phyloP scores from a whole-genome alignment of 2,329 filamentous ascomycete genomes.

The Trichocomaceae sp. region DNA sequence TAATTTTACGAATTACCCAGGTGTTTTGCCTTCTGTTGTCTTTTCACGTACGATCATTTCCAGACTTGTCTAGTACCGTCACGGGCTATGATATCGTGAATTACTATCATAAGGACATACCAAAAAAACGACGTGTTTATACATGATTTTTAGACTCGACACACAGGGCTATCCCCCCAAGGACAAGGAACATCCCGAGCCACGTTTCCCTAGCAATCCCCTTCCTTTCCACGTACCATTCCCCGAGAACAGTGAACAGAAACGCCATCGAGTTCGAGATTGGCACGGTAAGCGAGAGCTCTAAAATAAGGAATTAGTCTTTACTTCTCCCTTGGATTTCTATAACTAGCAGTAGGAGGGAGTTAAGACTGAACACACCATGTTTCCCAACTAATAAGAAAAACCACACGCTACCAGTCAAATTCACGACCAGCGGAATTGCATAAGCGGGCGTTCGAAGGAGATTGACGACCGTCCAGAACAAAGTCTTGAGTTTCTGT shows the following conservation, averaged over 20 bases:
- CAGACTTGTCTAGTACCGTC: too few relatives aligned
- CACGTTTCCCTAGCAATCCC: slow-evolving; percentile 81
- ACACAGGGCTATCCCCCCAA: slow-evolving; percentile 75
- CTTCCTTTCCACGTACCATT: slow-evolving; percentile 92
- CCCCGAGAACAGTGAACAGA: slow-evolving; percentile 88
- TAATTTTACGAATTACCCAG: not conserved
- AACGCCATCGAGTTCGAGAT: slow-evolving; percentile 94
- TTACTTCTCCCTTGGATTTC: not conserved
- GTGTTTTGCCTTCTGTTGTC: too few relatives aligned
- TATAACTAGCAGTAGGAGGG: not conserved
- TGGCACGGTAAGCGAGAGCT: slow-evolving; percentile 86
- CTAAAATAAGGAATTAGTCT: slow-evolving; percentile 40
- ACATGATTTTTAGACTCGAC: slow-evolving; percentile 50
- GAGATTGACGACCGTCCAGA: slow-evolving; percentile 72
- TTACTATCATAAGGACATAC: not conserved
- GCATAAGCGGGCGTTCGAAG: slow-evolving; percentile 77
- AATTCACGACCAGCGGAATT: slow-evolving; percentile 73
- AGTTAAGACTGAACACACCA: slow-evolving; percentile 55
- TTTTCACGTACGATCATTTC: too few relatives aligned
- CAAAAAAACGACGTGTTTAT: not conserved
- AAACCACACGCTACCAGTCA: slow-evolving; percentile 95
- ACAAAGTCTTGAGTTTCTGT: slow-evolving; percentile 55
- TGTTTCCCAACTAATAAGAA: slow-evolving; percentile 89
- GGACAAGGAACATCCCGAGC: slow-evolving; percentile 71
- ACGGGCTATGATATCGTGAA: not conserved